Evolutionary conservation across 768 basidiomycete genomes (phyloP), one percentile per base, ranked within the genome.

Genomic region (Amanita polypyramis): DNA sequence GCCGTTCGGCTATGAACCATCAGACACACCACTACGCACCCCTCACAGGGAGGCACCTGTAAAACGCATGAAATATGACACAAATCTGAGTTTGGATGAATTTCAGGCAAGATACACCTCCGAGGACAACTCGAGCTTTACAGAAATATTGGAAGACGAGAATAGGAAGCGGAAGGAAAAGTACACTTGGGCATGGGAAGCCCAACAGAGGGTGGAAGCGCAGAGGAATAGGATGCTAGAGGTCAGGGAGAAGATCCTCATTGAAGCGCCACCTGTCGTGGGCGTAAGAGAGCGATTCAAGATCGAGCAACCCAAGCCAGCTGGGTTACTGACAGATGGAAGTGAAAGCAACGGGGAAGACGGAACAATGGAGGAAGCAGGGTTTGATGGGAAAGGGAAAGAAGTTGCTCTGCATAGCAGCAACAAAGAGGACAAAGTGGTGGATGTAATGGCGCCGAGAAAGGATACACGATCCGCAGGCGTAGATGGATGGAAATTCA

Each of bases 91-190:
- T 47, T 74, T 97, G 14, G 92, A 97, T 61, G 68, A 69, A 12
- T 99, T 97, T 62, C 96, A 98, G 62, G 79, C 89, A 0, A 76
- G 76, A 36, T 96, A 90, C 62, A 98, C 96, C 1, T 96, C 93
- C 0, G 93, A 97, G 60, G 96, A 99, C 65, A 99, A 99, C 62
- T 81, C 94, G 4, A 96, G 93, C 51, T 98, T 99, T 62, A 90
- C 92, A 7, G 74, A 89, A 53, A 94, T 98, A 51, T 66, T 99
- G 47, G 80, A 92, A 50, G 80, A 85, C 47, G 95, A 97, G 70
- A 98, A 99, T 60, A 68, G 72, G 62, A 73, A 75, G 55, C 74
- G 92, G 51, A 81, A 80, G 60, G 86, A 89, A 60, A 80, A 70
- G 61, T 91, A 82, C 72, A 78, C 67, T 0, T 99, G 96, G 96